phyloP scores from a whole-genome alignment of 2,329 filamentous ascomycete species.

The Gremmenia infestans region DNA sequence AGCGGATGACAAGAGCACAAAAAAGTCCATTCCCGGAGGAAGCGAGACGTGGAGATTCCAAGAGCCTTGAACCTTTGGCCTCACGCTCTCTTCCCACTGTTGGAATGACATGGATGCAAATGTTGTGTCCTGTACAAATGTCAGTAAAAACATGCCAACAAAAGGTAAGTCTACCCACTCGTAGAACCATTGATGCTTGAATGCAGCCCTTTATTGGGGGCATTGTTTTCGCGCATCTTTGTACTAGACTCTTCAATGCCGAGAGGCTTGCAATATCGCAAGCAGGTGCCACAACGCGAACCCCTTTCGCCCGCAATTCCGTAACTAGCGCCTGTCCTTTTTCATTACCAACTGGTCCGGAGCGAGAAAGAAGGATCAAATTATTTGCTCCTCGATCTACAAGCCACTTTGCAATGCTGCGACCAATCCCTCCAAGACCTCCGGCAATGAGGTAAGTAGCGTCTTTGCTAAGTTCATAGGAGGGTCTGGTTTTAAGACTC shows the following conservation, averaged over 20 bases:
- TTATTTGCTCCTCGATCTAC: conserved; percentile 14
- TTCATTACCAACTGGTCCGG: neutral
- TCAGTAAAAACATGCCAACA: neutral
- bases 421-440: conserved; percentile 21
- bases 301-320: conserved; percentile 26
- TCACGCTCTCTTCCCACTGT: neutral
- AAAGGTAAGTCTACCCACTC: neutral
- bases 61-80: neutral
- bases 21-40: neutral
- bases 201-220: conserved; percentile 37
- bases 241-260: neutral
- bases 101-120: conserved; percentile 6
- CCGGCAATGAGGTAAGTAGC: conserved; percentile 20
- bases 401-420: conserved; percentile 12
- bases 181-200: conserved; percentile 42
- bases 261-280: conserved; percentile 45
- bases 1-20: conserved; percentile 1
- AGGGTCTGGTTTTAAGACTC: neutral
- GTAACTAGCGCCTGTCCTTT: neutral
- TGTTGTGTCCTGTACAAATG: conserved; percentile 32
- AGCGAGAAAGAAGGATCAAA: conserved; percentile 22
- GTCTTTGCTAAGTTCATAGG: neutral
- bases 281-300: conserved; percentile 37
- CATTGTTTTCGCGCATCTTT: conserved; percentile 1
- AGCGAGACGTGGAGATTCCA: neutral